Percentiles rank a stretch among this genome's conserved stretches.
Evolutionary conservation across 2,329 filamentous ascomycete genomes (phyloP).

Genomic region (Ophiocordyceps robertsii): DNA sequence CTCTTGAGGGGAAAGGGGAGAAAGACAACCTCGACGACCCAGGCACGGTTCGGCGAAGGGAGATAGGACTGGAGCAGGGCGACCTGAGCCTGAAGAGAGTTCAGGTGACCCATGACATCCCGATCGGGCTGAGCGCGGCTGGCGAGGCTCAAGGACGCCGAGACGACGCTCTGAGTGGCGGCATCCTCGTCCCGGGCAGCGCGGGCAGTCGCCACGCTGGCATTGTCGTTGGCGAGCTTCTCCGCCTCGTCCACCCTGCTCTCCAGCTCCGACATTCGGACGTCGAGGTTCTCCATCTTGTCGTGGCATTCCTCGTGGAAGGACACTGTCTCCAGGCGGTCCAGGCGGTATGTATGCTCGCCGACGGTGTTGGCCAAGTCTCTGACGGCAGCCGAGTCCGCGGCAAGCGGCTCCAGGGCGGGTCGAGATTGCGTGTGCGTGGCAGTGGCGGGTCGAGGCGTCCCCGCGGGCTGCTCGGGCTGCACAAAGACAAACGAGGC

Average conservation of each 20-base stretch:
- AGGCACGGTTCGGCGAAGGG: conserved; percentile 50
- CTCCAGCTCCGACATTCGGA: conserved; percentile 57
- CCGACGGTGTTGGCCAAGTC: conserved; percentile 39
- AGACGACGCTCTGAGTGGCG: conserved; percentile 30
- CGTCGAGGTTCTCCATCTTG: conserved; percentile 51
- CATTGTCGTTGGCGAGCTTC: conserved; percentile 34
- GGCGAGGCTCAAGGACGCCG: conserved; percentile 25
- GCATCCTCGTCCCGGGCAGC: conserved; percentile 26
- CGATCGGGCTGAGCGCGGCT: conserved; percentile 16
- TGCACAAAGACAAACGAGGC: conserved; percentile 13
- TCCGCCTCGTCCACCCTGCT: conserved; percentile 47
- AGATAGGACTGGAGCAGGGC: conserved; percentile 43
- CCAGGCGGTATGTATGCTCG: conserved; percentile 51
- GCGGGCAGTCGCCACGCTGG: conserved; percentile 24
- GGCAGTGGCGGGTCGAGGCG: neutral
- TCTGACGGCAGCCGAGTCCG: conserved; percentile 24
- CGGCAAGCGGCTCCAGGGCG: neutral
- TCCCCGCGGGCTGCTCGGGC: conserved; percentile 1
- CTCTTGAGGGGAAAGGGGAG: conserved; percentile 52
- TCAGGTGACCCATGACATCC: conserved; percentile 36
- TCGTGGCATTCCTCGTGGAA: conserved; percentile 61
- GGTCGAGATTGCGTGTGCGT: neutral
- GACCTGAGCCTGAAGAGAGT: conserved; percentile 35
- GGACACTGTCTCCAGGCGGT: conserved; percentile 55
- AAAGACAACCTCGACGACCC: conserved; percentile 66